Evolutionary conservation across 148 eudicot genomes (phyloP), one percentile per base, ranked within the genome.

Genomic region (Fallopia convolvulus): DNA sequence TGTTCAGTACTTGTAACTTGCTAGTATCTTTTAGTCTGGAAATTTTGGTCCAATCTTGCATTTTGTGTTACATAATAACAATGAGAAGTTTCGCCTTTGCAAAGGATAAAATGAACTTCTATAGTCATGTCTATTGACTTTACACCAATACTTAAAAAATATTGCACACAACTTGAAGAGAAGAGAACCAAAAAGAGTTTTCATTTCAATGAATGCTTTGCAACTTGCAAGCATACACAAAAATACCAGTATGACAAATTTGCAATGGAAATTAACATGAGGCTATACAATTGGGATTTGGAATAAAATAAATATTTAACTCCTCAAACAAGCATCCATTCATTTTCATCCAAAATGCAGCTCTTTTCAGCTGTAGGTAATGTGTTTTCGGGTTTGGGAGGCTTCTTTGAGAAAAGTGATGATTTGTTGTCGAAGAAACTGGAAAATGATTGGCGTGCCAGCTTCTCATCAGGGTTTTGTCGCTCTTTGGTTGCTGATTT

Each of bases 401-500:
- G 98, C 81, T 89, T 92, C 87, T 83, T 92, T 72, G 89, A 89
- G 85, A 94, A 92, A 65, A 90, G 75, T 5, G 92, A 85, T 11
- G 97, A 77, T 77, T 60, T 84, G 17, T 8, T 80, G 52, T 84
- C 87, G 20, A 84, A 84, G 79, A 84, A 84, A 75, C 82, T 82
- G 6, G 84, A 82, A 74, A 87, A 85, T 32, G 89, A 74, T 58
- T 89, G 89, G 48, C 88, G 91, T 18, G 30, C 44, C 5, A 83
- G 76, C 77, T 74, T 81, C 46, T 86, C 90, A n/a, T 90, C 89
- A 2, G 75, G 56, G 74, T 79, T 86, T 74, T 83, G 84, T 26
- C 68, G 80, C 39, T 87, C 91, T 61, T 81, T 83, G 1, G 81
- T 18, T 36, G 80, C 30, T 49, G 84, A 58, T 77, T 84, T 89